These are phyloP conservation scores for Phytophthora meadii DNA, from an alignment of 352 stramenopile species.

Conservation along the genomic window DNA sequence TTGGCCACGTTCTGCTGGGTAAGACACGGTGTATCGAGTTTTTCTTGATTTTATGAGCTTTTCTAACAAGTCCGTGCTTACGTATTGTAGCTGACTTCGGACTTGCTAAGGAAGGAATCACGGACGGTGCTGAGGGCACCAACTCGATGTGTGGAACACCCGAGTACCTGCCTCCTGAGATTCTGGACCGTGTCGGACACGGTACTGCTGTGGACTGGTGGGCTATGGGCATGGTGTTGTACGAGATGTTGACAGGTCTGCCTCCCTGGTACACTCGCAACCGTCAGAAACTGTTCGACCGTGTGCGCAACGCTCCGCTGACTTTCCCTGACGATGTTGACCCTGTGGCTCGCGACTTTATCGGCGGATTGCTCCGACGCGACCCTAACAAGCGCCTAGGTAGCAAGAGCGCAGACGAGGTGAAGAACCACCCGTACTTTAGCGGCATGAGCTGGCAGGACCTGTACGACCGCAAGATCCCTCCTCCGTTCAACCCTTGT, in stretches of 20 bases:
- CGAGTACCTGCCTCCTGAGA: slow-evolving; percentile 94
- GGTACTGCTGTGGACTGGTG: slow-evolving; percentile 94
- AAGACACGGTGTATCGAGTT: slow-evolving; percentile 2
- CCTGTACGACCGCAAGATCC: slow-evolving; percentile 84
- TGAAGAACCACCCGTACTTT: slow-evolving; percentile 90
- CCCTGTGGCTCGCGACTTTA: slow-evolving; percentile 76
- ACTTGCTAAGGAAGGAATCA: slow-evolving; percentile 89
- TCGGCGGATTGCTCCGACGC: slow-evolving; percentile 80
- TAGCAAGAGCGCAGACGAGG: slow-evolving; percentile 77
- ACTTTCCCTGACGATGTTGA: slow-evolving; percentile 90
- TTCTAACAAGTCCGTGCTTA: slow-evolving; percentile 1
- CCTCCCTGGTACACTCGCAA: slow-evolving; percentile 94
- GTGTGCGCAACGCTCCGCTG: slow-evolving; percentile 87
- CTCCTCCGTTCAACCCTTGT: slow-evolving; percentile 89
- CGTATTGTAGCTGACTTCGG: slow-evolving; percentile 76
- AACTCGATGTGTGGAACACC: slow-evolving; percentile 93
- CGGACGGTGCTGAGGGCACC: slow-evolving; percentile 79
- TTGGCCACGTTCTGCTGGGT: slow-evolving; percentile 78
- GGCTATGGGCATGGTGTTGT: slow-evolving; percentile 93
- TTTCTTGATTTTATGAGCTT: background rate
- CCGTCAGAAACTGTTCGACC: slow-evolving; percentile 92
- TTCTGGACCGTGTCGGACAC: slow-evolving; percentile 89
- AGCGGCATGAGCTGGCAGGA: slow-evolving; percentile 82
- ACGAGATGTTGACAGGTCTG: slow-evolving; percentile 94
- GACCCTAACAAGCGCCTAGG: slow-evolving; percentile 84